Percentiles rank a stretch among this genome's conserved stretches.
These are phyloP conservation scores for Conticribra weissflogii DNA, from an alignment of 108 stramenopile species.

Conservation along the genomic window DNA sequence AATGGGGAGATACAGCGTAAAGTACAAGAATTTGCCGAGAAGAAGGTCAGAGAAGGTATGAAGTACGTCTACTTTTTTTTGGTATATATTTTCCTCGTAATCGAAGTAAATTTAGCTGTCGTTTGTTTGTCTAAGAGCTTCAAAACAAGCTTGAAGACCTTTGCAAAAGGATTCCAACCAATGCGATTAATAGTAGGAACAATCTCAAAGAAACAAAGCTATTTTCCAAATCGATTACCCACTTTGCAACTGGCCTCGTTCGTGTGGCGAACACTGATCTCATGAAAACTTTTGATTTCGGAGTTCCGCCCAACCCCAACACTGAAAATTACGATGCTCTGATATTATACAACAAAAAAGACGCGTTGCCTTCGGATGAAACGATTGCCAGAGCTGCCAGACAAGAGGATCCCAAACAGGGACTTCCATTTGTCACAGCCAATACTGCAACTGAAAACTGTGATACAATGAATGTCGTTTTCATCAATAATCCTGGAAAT, in stretches of 20 bases:
- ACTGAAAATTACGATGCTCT: slow-evolving; percentile 34
- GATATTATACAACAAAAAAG: slow-evolving; percentile 37
- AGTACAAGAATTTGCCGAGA: slow-evolving; percentile 16
- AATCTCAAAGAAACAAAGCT: neutral
- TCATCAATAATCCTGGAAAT: slow-evolving; percentile 33
- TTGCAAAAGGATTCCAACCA: slow-evolving; percentile 4
- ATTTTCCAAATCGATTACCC: slow-evolving; percentile 29
- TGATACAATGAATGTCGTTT: slow-evolving; percentile 48
- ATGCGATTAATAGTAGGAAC: neutral
- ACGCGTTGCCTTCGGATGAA: slow-evolving; percentile 25
- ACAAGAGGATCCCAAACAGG: slow-evolving; percentile 15
- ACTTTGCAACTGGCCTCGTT: slow-evolving; percentile 28
- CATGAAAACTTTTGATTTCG: slow-evolving; percentile 39
- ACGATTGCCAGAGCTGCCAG: slow-evolving; percentile 10
- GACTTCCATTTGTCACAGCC: slow-evolving; percentile 25
- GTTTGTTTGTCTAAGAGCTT: neutral
- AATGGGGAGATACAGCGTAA: slow-evolving; percentile 25
- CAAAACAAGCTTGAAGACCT: slow-evolving; percentile 11
- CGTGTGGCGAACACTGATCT: slow-evolving; percentile 25
- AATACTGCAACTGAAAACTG: slow-evolving; percentile 47
- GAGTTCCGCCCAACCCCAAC: slow-evolving; percentile 35
- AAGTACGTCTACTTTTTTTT: neutral
- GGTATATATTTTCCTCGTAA: neutral
- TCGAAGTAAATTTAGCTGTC: neutral
- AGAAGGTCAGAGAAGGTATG: slow-evolving; percentile 17